A percentile compares a stretch with the other conserved stretches of the same genome.
phyloP scores from a whole-genome alignment of 345 rosid genomes.

The Clarkia xantiana region DNA sequence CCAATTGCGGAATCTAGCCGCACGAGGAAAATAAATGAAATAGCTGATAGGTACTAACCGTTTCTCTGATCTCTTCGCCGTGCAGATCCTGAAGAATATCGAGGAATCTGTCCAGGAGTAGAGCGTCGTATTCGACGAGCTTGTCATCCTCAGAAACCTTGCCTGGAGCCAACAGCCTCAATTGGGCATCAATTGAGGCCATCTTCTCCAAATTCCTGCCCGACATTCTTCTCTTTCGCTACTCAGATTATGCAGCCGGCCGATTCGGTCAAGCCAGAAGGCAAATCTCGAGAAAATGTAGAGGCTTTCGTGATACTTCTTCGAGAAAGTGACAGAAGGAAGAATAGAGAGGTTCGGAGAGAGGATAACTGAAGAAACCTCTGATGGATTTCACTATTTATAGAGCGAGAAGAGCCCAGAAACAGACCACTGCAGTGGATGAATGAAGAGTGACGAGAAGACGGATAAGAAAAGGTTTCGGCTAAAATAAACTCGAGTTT shows the following conservation, averaged over 20 bases:
- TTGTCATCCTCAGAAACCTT: conserved; percentile 95
- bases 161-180: conserved; percentile 71
- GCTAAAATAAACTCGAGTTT: no score
- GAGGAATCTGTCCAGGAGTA: conserved; percentile 77
- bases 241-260: neutral
- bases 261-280: no score
- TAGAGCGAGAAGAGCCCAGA: no score
- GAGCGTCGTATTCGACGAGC: conserved; percentile 84
- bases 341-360: no score
- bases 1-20: neutral
- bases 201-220: conserved; percentile 60
- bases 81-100: conserved; percentile 92
- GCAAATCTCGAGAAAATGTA: no score
- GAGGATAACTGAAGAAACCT: no score
- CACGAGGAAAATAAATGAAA: neutral
- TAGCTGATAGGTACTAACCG: conserved; percentile 23
- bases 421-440: no score
- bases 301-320: no score
- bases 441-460: no score
- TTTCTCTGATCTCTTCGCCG: conserved; percentile 78
- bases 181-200: conserved; percentile 88
- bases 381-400: no score
- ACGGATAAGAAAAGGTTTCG: no score
- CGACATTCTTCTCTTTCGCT: conserved; percentile 21
- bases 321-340: no score